Conservation (phyloP, 768 basidiomycete genomes). For the Tricholoma flavovirens region DNA sequence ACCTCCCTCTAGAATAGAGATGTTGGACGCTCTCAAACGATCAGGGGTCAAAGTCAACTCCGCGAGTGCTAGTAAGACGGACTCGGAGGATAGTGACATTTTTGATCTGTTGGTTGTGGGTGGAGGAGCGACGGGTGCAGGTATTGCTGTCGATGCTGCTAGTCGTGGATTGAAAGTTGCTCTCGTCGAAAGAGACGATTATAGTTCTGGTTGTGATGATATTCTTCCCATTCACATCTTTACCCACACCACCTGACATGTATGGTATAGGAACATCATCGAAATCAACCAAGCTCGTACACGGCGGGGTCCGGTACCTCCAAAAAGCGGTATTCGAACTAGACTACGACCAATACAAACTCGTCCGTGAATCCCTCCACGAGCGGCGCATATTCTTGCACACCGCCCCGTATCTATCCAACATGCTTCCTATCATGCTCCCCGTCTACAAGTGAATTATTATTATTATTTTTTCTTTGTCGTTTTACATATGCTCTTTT, state of each 20-base stretch:
- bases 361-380: conserved; percentile 91
- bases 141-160: conserved; percentile 94
- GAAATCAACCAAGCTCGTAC: conserved; percentile 97
- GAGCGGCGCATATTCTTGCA: conserved; percentile 92
- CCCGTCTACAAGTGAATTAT: conserved; percentile 96
- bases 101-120: conserved; percentile 86
- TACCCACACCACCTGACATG: too few relatives aligned
- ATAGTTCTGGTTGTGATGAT: conserved; percentile 87
- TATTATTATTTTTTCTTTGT: conserved; percentile 20
- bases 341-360: conserved; percentile 95
- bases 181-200: conserved; percentile 90
- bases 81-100: conserved; percentile 39
- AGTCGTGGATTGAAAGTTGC: conserved; percentile 89
- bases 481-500: background rate
- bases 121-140: conserved; percentile 94
- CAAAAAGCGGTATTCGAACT: conserved; percentile 95
- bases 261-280: conserved; percentile 95
- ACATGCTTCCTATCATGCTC: conserved; percentile 95
- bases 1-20: conserved; percentile 62
- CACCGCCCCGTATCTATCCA: conserved; percentile 89
- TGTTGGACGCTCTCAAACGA: conserved; percentile 53
- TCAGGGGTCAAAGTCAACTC: conserved; percentile 16
- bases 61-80: too few relatives aligned
- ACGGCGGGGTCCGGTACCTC: conserved; percentile 95
- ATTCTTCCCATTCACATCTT: too few relatives aligned